Evolutionary conservation across 805 yeast species (phyloP).

Genomic region (Candida pseudofarinosa): DNA sequence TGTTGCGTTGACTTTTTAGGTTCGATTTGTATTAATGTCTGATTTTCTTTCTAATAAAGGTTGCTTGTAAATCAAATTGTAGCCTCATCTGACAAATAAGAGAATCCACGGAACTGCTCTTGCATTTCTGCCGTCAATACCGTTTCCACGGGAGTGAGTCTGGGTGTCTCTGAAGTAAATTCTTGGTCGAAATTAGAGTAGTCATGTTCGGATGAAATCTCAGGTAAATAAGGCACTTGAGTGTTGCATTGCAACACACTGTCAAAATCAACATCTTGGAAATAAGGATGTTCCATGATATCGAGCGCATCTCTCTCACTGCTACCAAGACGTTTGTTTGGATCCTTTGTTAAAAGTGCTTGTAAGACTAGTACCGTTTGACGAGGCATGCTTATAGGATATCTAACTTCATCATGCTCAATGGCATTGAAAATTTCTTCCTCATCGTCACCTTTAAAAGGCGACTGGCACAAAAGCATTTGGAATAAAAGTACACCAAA

Average conservation of each 20-base stretch:
- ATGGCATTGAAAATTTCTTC: conserved; percentile 97
- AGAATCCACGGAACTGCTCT: conserved; percentile 96
- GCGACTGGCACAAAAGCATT: conserved; percentile 94
- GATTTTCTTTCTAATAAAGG: too few relatives aligned
- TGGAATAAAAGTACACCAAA: conserved; percentile 95
- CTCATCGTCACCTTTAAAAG: conserved; percentile 95
- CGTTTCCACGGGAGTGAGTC: conserved; percentile 91
- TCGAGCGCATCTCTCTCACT: conserved; percentile 88
- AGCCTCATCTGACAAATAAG: conserved; percentile 70
- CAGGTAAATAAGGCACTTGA: conserved; percentile 88
- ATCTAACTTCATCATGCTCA: conserved; percentile 91
- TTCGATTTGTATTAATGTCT: too few relatives aligned
- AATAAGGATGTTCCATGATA: conserved; percentile 93
- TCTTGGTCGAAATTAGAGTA: conserved; percentile 91
- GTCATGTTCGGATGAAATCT: conserved; percentile 81
- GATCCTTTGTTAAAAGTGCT: conserved; percentile 86
- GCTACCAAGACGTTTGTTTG: conserved; percentile 76
- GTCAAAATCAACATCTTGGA: conserved; percentile 84
- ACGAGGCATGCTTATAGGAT: conserved; percentile 96
- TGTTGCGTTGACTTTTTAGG: too few relatives aligned
- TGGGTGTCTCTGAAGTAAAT: conserved; percentile 91
- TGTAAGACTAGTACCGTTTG: conserved; percentile 94
- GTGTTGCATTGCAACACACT: conserved; percentile 70
- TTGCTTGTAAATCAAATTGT: conserved; percentile 25
- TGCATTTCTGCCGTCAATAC: conserved; percentile 82